Evolutionary conservation across 805 yeast genomes (phyloP).

Genomic region (Metschnikowia lunata): DNA sequence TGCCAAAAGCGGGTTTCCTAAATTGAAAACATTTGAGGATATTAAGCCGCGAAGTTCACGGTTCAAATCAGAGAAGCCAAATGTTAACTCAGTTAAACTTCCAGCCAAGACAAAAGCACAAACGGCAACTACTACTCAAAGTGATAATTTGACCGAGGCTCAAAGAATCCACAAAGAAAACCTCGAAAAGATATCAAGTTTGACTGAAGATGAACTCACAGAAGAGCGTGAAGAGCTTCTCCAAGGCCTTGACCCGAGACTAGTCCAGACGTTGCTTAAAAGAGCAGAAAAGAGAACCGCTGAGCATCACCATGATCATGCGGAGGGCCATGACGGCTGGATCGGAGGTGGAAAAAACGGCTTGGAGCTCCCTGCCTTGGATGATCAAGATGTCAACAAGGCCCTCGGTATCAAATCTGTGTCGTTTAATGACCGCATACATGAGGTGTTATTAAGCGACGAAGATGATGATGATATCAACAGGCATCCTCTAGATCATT

Average conservation of each 20-base stretch:
- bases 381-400: constrained; percentile 32
- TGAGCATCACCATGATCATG: constrained; percentile 27
- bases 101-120: not conserved
- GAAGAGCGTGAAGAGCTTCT: constrained; percentile 64
- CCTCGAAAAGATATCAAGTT: constrained; percentile 50
- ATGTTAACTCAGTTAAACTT: not conserved
- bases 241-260: constrained; percentile 61
- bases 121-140: not conserved
- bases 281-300: constrained; percentile 49
- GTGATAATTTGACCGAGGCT: constrained; percentile 43
- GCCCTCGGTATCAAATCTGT: constrained; percentile 32
- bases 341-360: constrained; percentile 39
- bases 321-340: constrained; percentile 41
- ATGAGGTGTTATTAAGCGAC: not conserved
- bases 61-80: constrained; percentile 4
- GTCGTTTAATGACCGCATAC: constrained; percentile 11
- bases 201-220: constrained; percentile 64
- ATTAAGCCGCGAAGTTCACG: constrained; percentile 9
- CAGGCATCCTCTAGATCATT: constrained; percentile 11
- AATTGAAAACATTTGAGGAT: constrained; percentile 27
- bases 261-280: constrained; percentile 53
- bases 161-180: constrained; percentile 78
- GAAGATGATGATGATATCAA: constrained; percentile 6
- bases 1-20: constrained; percentile 33
- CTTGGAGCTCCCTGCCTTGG: constrained; percentile 30